Evolutionary conservation across 2,329 filamentous ascomycete species (phyloP).

Genomic region (Ceratocystis eucalypticola): DNA sequence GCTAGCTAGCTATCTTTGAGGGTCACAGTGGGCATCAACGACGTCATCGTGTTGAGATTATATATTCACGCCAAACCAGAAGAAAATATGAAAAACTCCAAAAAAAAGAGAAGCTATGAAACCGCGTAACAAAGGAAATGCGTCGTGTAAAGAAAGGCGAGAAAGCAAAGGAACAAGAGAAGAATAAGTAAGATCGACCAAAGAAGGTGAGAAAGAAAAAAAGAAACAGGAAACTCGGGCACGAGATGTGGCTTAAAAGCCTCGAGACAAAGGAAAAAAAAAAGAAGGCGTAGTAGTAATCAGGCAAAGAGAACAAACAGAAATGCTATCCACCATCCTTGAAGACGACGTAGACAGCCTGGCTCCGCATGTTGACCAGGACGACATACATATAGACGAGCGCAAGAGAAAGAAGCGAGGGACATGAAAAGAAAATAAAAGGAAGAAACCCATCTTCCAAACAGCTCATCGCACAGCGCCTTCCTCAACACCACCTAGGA

Average conservation of each 20-base stretch:
- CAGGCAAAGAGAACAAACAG: neutral
- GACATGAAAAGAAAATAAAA: neutral
- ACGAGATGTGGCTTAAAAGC: too few relatives aligned
- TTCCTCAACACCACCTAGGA: slow-evolving; percentile 60
- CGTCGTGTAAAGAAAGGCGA: neutral
- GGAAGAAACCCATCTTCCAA: neutral
- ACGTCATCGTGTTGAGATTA: slow-evolving; percentile 4
- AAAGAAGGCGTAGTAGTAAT: neutral
- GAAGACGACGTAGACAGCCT: too few relatives aligned
- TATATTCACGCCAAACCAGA: neutral
- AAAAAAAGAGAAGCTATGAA: neutral
- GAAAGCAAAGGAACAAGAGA: neutral
- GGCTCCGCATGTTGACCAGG: too few relatives aligned
- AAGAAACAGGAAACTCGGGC: too few relatives aligned
- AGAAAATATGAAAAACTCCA: neutral
- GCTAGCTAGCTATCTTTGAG: neutral
- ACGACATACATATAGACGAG: neutral
- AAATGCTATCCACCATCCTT: neutral
- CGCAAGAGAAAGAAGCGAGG: neutral
- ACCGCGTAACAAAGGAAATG: neutral
- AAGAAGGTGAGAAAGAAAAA: neutral
- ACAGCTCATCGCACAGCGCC: slow-evolving; percentile 34
- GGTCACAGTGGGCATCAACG: neutral
- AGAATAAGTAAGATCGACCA: neutral
- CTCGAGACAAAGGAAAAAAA: too few relatives aligned